phyloP scores from a whole-genome alignment of 139 green algal genomes.

The Diplosphaera chodatii region DNA sequence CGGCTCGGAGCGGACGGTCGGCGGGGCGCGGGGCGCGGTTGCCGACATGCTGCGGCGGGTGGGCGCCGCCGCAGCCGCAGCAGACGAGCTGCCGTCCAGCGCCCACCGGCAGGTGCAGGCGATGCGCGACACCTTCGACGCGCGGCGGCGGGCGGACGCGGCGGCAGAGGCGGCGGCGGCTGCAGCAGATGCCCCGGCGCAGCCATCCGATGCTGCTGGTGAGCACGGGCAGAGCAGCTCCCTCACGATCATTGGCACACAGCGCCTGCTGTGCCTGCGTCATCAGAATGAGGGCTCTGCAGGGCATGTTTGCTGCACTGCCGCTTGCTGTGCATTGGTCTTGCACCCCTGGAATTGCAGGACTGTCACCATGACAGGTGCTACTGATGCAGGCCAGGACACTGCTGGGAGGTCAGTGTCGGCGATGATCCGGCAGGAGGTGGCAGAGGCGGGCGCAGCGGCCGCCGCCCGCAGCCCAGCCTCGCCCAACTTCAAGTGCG shows the following conservation, averaged over 20 bases:
- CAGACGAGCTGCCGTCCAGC: background rate
- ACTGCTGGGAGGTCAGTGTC: background rate
- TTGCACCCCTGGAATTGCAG: too few relatives aligned
- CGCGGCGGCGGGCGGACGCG: background rate
- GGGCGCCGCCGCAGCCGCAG: background rate
- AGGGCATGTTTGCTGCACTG: too few relatives aligned
- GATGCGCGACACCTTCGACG: background rate
- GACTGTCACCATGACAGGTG: too few relatives aligned
- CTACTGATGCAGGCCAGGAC: background rate
- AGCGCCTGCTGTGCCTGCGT: too few relatives aligned
- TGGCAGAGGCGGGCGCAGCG: background rate
- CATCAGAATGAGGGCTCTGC: too few relatives aligned
- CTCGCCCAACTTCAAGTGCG: background rate
- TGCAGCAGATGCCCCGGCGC: too few relatives aligned
- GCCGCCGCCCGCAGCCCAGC: background rate
- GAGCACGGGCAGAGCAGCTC: too few relatives aligned
- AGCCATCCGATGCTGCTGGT: too few relatives aligned
- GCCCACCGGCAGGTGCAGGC: background rate
- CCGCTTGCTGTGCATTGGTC: too few relatives aligned
- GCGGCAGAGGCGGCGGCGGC: background rate
- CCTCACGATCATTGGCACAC: too few relatives aligned
- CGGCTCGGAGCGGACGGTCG: background rate
- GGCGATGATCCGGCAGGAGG: background rate
- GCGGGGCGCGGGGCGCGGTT: background rate
- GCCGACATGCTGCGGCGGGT: background rate